These are phyloP conservation scores for Yamadazyma aaseri DNA, from an alignment of 1,139 yeast genomes.

Conservation along the genomic window DNA sequence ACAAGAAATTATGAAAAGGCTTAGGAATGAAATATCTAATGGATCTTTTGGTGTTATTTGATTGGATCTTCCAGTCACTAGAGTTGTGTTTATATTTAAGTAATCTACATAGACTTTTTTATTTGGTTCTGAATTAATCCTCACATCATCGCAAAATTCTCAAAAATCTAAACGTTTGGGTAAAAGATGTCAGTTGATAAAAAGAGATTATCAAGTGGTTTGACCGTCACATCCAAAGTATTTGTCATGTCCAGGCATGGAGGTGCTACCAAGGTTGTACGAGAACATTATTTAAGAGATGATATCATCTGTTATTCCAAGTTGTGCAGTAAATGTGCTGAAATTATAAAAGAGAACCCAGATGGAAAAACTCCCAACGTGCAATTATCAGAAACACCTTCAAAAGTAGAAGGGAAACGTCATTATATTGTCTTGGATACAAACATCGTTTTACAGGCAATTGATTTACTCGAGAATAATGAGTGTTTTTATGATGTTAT, in stretches of 20 bases:
- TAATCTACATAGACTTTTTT: background rate
- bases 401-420: constrained; percentile 29
- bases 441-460: constrained; percentile 82
- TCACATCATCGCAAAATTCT: too few species aligned
- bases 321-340: constrained; percentile 63
- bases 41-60: constrained; percentile 46
- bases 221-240: constrained; percentile 82
- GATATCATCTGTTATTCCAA: constrained; percentile 90
- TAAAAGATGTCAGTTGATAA: constrained; percentile 6
- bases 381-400: constrained; percentile 51
- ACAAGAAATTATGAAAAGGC: constrained; percentile 32
- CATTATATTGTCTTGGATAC: constrained; percentile 89
- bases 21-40: constrained; percentile 40
- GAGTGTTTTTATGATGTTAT: constrained; percentile 85
- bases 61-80: background rate
- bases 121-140: too few species aligned
- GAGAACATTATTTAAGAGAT: constrained; percentile 89
- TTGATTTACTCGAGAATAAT: constrained; percentile 80
- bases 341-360: constrained; percentile 54
- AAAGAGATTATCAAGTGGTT: constrained; percentile 53
- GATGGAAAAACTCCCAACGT: constrained; percentile 52
- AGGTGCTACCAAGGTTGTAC: constrained; percentile 83
- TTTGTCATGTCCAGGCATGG: constrained; percentile 90
- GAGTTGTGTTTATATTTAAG: background rate
- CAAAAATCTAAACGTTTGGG: too few species aligned